Percentiles rank a stretch among this genome's conserved stretches.
Evolutionary conservation across 148 eudicot species (phyloP).

Genomic region (Talinum fruticosum): DNA sequence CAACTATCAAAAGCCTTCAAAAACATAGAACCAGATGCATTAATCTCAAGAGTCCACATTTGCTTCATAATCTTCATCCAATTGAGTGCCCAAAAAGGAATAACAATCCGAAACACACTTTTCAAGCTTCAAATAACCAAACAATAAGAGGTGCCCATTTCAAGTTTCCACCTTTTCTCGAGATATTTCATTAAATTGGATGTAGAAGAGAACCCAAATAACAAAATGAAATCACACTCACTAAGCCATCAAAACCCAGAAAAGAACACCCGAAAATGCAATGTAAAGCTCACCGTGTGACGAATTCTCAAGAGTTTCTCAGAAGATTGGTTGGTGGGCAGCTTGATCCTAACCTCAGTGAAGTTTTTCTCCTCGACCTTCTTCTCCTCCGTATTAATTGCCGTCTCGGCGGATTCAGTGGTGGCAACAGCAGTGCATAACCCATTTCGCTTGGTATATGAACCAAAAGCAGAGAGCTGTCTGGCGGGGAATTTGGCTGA

Average conservation of each 20-base stretch:
- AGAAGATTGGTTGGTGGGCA: constrained; percentile 82
- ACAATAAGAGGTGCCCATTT: not conserved
- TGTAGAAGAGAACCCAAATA: not conserved
- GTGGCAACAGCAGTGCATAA: constrained; percentile 41
- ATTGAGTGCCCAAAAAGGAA: not conserved
- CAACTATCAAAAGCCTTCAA: not conserved
- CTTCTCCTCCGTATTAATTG: constrained; percentile 13
- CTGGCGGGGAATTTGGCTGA: constrained; percentile 7
- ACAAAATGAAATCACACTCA: not conserved
- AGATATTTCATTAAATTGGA: not conserved
- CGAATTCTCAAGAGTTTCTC: constrained; percentile 67
- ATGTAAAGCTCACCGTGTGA: constrained; percentile 56
- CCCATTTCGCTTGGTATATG: constrained; percentile 23
- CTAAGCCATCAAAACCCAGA: not conserved
- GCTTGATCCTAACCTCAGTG: constrained; percentile 40
- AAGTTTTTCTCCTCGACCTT: constrained; percentile 25
- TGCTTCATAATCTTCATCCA: constrained; percentile 1
- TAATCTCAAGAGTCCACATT: not conserved
- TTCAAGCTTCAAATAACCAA: not conserved
- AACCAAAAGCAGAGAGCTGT: constrained; percentile 20
- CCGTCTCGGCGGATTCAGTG: constrained; percentile 29
- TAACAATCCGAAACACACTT: not conserved
- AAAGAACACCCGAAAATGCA: not conserved
- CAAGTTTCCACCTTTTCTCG: constrained; percentile 14
- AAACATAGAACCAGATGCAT: not conserved